These are phyloP conservation scores for Noccaea caerulescens DNA, from an alignment of 345 rosid genomes.

Conservation along the genomic window DNA sequence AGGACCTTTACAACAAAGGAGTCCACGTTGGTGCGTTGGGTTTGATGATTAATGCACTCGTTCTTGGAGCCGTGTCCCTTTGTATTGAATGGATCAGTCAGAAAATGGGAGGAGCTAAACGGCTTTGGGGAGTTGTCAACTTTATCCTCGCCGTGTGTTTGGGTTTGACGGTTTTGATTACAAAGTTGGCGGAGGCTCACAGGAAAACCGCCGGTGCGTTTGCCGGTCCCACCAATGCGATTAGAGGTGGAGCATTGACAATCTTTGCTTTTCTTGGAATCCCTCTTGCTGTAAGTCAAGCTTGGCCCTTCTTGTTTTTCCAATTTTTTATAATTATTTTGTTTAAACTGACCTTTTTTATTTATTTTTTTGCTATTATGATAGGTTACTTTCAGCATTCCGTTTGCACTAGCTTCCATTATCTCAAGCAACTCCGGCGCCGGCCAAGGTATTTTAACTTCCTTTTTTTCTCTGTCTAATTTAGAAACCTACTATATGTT, in stretches of 20 bases:
- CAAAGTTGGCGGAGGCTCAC: conserved; percentile 61
- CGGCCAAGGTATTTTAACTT: conserved; percentile 32
- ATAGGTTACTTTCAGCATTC: conserved; percentile 36
- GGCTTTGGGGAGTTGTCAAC: conserved; percentile 70
- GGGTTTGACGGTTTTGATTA: conserved; percentile 52
- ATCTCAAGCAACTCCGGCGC: conserved; percentile 33
- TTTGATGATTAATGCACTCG: conserved; percentile 64
- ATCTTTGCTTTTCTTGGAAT: conserved; percentile 69
- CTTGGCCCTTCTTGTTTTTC: background rate
- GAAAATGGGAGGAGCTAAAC: conserved; percentile 53
- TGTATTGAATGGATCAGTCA: conserved; percentile 48
- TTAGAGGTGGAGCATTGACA: conserved; percentile 55
- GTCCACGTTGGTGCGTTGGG: conserved; percentile 78
- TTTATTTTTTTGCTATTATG: background rate
- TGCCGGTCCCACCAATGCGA: conserved; percentile 43
- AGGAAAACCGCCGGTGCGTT: conserved; percentile 20
- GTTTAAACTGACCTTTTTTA: background rate
- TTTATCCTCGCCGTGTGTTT: conserved; percentile 58
- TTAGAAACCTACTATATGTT: background rate
- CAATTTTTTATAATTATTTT: conserved; percentile 1
- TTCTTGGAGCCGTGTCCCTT: conserved; percentile 61
- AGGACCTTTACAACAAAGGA: conserved; percentile 56
- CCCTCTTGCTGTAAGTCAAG: conserved; percentile 63
- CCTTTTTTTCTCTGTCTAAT: background rate
- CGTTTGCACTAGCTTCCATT: conserved; percentile 37